Conservation (phyloP, 768 basidiomycete genomes). For the Suillus hirtellus region DNA sequence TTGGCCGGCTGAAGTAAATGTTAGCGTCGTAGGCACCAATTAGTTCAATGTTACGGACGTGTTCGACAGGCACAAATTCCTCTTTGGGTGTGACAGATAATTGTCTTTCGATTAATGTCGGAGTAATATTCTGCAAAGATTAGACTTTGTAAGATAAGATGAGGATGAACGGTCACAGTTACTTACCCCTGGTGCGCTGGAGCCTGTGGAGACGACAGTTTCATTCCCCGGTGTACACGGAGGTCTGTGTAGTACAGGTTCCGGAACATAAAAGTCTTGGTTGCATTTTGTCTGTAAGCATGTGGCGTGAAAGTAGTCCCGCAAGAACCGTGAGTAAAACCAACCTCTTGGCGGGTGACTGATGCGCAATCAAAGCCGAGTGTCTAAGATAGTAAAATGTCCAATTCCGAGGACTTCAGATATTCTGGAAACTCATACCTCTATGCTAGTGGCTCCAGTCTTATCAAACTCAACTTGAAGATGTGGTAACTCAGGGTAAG, state of each 20-base stretch:
- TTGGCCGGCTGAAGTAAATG: background rate
- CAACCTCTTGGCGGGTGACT: conserved; percentile 2
- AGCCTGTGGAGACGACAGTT: background rate
- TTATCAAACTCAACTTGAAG: background rate
- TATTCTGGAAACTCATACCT: background rate
- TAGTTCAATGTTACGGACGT: background rate
- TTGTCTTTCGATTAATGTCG: background rate
- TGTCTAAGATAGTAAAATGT: background rate
- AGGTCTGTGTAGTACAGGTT: background rate
- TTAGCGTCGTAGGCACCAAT: background rate
- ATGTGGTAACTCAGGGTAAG: background rate
- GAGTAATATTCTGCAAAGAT: background rate
- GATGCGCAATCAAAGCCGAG: background rate
- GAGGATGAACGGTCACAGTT: background rate
- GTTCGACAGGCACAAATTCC: background rate
- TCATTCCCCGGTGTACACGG: conserved; percentile 1
- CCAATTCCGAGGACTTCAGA: background rate
- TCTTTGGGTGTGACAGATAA: background rate
- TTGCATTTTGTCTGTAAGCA: background rate
- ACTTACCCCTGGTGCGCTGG: background rate
- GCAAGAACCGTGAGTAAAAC: background rate
- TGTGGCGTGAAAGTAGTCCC: conserved; percentile 1
- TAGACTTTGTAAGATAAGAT: background rate
- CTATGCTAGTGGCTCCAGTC: background rate
- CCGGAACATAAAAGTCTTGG: background rate